Evolutionary conservation across 768 basidiomycete species (phyloP), one percentile per base, ranked within the genome.

Genomic region (Russula compacta): DNA sequence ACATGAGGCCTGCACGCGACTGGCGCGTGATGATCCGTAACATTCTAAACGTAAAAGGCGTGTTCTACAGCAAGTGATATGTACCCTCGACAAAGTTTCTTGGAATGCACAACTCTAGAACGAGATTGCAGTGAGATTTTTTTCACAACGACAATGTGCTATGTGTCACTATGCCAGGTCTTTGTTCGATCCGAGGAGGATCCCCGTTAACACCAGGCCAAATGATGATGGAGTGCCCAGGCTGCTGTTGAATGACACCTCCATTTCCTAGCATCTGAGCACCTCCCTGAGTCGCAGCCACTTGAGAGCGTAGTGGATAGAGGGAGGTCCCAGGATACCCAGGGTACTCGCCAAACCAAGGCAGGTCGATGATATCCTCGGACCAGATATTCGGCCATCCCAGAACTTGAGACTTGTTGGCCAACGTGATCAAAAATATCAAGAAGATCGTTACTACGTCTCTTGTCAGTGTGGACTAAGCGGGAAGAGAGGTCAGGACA

Each of bases 281-380:
- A 36, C 15, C 54, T 24, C 29, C 19, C 38, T 14, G 24, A 46
- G 50, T 17, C 15, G 10, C 15, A 21, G 53, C 39, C 3, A 14
- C 24, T 39, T 50, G 58, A 62, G 21, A 3, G 15, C 4, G 17
- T 19, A 2, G 14, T 0, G 46, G n/a, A 42, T 55, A 42, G 19
- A 14, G 8, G 9, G 59, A 14, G 58, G 56, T 50, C 49, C 68
- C 69, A 9, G 69, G 65, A 68, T 82, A 85, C 42, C 84, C 85
- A 24, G 86, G 86, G 65, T 75, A 75, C 75, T 90, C 83, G 50
- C 82, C 82, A 67, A 85, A 90, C 89, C 89, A 90, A 1, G 84
- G 85, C 10, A 91, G 77, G 65, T 89, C 86, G 76, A 71, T 66
- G 62, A 77, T 73, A 59, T 84, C 83, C 67, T 83, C 83, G 15